phyloP scores from a whole-genome alignment of 768 basidiomycete genomes.

The Psilocybe azurescens region DNA sequence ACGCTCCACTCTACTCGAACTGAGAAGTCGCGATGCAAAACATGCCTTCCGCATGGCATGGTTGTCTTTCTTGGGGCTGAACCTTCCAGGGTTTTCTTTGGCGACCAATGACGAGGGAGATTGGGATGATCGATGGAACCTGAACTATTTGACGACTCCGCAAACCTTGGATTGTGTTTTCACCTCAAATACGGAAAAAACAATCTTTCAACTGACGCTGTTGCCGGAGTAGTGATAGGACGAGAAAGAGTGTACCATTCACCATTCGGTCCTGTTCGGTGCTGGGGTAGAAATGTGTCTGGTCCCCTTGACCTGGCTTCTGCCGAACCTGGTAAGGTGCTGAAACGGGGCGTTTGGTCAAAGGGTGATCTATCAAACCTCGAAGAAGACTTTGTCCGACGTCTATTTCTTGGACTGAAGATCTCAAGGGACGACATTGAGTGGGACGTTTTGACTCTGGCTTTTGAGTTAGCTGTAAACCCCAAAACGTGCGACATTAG shows the following conservation, averaged over 20 bases:
- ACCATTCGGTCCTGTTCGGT: constrained; percentile 71
- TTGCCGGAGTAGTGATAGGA: constrained; percentile 71
- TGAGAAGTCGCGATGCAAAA: constrained; percentile 51
- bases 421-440: constrained; percentile 52
- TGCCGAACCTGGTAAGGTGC: constrained; percentile 25
- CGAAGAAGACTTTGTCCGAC: constrained; percentile 54
- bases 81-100: constrained; percentile 67
- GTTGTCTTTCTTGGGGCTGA: constrained; percentile 73
- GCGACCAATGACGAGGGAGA: constrained; percentile 35
- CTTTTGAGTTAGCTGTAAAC: constrained; percentile 68
- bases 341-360: constrained; percentile 43
- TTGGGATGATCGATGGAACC: constrained; percentile 76
- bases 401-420: constrained; percentile 64
- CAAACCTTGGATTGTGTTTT: constrained; percentile 58
- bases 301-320: constrained; percentile 54
- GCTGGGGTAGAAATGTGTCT: constrained; percentile 63
- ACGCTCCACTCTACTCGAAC: constrained; percentile 55
- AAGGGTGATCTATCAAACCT: constrained; percentile 55
- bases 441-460: constrained; percentile 71
- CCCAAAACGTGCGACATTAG: constrained; percentile 54
- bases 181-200: constrained; percentile 39
- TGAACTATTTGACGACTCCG: constrained; percentile 48
- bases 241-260: constrained; percentile 64
- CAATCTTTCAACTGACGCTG: constrained; percentile 57
- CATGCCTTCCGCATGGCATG: constrained; percentile 68